Evolutionary conservation across 768 basidiomycete genomes (phyloP), one percentile per base, ranked within the genome.

Genomic region (Leucogyrophana mollusca): DNA sequence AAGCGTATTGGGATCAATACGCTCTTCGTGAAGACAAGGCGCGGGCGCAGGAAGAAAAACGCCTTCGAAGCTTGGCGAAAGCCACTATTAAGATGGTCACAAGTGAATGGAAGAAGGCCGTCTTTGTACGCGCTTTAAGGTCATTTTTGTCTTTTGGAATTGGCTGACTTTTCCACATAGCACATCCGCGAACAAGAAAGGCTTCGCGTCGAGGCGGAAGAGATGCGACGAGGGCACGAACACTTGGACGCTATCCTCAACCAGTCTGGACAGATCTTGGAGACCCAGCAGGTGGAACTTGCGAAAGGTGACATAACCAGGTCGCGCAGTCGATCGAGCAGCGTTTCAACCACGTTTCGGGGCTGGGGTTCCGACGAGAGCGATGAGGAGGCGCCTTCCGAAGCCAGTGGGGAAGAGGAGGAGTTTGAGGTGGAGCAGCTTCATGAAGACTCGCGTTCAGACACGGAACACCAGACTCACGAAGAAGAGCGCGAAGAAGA

Each of bases 241-340:
- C 94, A 96, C 66, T 75, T 97, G 17, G 89, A 94, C 62, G 90
- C 87, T 4, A 90, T 97, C 52, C 72, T 97, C 37, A 82, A 92
- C 65, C 87, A 94, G 57, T 94, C 91, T 27, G 89, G 89, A 0
- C 83, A 87, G 39, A 82, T 95, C 46, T 69, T 96, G 49, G 85
- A 88, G 57, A 87, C 90, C 2, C 94, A 95, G 57, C 83, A 87
- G 37, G 73, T 77, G 1, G 87, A 89, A 55, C 66, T 93, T 36
- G 69, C 70, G 1, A 73, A 76, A 40, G 74, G 73, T 7, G 78
- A 75, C 40, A 43, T 65, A n/a, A 70, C 67, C 23, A 57, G 67
- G 14, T 73, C 74, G 14, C 69, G 73, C 20, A 90, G 84, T 54
- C 76, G 82, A 13, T 84, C 84, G 2, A 76, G 71, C 34, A 84